These are phyloP conservation scores for Paecilomyces sp. DNA, from an alignment of 2,329 filamentous ascomycete genomes.

Conservation along the genomic window DNA sequence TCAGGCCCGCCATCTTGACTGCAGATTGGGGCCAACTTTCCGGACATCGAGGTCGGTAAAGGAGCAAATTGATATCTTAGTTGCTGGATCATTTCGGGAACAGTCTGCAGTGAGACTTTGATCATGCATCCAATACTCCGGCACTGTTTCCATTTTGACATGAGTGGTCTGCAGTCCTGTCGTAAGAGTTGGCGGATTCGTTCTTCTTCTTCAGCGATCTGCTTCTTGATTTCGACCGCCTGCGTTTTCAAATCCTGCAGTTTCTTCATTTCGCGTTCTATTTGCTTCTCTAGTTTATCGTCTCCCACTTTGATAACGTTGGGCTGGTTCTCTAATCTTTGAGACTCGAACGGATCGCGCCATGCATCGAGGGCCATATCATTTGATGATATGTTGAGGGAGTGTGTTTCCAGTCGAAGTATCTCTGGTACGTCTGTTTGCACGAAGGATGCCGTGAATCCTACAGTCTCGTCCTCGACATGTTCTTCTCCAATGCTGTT, in stretches of 20 bases:
- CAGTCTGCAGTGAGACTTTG: constrained; percentile 18
- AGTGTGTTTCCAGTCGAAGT: constrained; percentile 18
- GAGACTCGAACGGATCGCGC: constrained; percentile 9
- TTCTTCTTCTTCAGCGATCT: constrained; percentile 18
- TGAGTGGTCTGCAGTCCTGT: constrained; percentile 18
- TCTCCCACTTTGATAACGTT: not conserved
- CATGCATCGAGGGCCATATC: constrained; percentile 13
- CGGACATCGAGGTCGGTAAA: constrained; percentile 11
- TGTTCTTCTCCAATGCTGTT: constrained; percentile 10
- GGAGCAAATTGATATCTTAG: constrained; percentile 20
- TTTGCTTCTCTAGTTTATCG: constrained; percentile 4
- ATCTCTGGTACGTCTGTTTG: constrained; percentile 17
- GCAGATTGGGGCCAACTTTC: constrained; percentile 4
- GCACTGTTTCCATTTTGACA: constrained; percentile 15
- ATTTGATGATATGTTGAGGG: constrained; percentile 12
- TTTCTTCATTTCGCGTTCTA: constrained; percentile 17
- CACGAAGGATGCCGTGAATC: constrained; percentile 26
- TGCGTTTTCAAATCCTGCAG: constrained; percentile 19
- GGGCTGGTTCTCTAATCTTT: constrained; percentile 1
- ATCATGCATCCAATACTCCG: constrained; percentile 20
- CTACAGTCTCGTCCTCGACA: constrained; percentile 16
- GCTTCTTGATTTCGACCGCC: constrained; percentile 14
- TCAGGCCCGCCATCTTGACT: not conserved
- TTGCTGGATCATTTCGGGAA: constrained; percentile 19
- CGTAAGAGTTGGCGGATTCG: constrained; percentile 19